Base-by-base conservation (phyloP, 2,329 filamentous ascomycete genomes). In the Calonectria montana region DNA sequence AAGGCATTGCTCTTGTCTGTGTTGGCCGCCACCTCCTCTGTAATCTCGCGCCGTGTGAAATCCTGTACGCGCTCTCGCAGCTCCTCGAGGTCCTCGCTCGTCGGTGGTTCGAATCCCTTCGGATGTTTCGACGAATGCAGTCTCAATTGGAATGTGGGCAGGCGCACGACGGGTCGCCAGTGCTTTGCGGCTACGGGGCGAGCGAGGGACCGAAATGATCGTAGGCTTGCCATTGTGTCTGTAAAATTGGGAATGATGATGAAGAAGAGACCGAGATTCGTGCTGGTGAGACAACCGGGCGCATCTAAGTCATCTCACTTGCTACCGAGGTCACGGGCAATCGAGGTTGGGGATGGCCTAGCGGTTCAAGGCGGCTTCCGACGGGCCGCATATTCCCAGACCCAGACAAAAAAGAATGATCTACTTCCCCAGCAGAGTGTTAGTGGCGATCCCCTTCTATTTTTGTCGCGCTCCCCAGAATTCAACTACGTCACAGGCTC, bases 1-100 rank as follows among this genome's bases (percentile, higher is more conserved):
- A 99, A 99, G 61, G 91, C 91, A 88, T 98, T 98, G 80, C 88
- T 88, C 80, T 90, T 90, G 86, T 99, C 96, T n/a, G 95, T 97
- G 68, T 87, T 87, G 13, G 94, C 90, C 1, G 96, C 97, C 16
- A 98, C 86, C 75, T 95, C 92, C 82, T 95, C 94, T 23, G 95
- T 86, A 69, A 98, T 96, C 83, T 98, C 95, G 79, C 96, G 91
- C 72, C 94, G 91, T 25, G 94, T 92, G 80, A 99, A 99, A 69
- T 98, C 96, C 78, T 95, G 94, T 31, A 97, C 95, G 29, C 93
- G 88, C 79, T 96, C 94, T 70, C 95, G 91, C 71, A 98, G 87
- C 85, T 98, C 95, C 25, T 92, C 84, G 9, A 98, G 88, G 68
- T 98, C 95, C 70, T 92, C 88, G 53, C 90, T 86, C 1, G 93